Conservation (phyloP, 768 basidiomycete genomes). For the Asterophora parasitica region DNA sequence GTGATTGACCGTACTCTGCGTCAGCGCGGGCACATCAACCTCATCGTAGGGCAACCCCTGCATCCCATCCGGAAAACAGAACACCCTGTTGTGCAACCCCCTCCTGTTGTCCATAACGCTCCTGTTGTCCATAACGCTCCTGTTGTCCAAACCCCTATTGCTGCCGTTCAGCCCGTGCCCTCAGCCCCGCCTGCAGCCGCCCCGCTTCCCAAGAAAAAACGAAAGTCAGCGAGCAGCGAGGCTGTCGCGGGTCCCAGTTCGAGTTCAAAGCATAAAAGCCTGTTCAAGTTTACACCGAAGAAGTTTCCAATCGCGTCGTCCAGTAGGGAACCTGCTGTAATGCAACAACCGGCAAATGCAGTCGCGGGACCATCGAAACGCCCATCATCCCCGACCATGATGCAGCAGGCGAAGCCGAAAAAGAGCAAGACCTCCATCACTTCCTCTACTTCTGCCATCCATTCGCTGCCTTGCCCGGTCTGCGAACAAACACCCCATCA, state of each 20-base stretch:
- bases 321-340: not conserved
- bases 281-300: not conserved
- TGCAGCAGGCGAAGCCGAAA: conserved; percentile 32
- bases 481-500: conserved; percentile 38
- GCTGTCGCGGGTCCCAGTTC: not conserved
- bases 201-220: not conserved
- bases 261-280: not conserved
- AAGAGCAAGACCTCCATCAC: conserved; percentile 22
- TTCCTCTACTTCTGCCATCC: not conserved
- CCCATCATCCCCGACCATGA: conserved; percentile 25
- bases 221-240: not conserved
- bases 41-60: conserved; percentile 64
- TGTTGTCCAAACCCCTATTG: not conserved
- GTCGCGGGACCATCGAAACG: conserved; percentile 30
- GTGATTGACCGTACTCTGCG: conserved; percentile 66
- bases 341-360: conserved; percentile 1
- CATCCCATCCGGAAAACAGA: conserved; percentile 36
- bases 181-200: too few species aligned
- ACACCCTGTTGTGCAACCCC: not conserved
- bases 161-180: too few species aligned
- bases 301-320: not conserved
- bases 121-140: too few species aligned
- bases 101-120: too few species aligned
- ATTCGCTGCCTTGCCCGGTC: conserved; percentile 36
- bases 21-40: conserved; percentile 46